Base-by-base conservation (phyloP, 2,329 filamentous ascomycete species). In the Chalara sp. region DNA sequence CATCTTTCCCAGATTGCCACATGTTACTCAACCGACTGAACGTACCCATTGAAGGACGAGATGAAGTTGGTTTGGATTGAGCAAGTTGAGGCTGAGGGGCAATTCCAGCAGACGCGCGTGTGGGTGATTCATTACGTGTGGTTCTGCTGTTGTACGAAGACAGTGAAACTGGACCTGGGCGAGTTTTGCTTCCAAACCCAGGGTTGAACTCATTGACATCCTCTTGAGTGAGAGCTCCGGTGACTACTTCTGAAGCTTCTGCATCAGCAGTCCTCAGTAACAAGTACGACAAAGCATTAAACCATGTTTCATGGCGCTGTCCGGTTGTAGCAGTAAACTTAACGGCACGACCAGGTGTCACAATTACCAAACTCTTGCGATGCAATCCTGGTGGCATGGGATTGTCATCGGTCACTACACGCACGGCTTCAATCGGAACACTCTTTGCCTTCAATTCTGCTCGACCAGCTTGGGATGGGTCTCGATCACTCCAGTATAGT, bases 221-320 rank as follows among this genome's bases (percentile, higher is more conserved):
- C 45, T 83, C 80, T 29, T 74, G 72, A 1, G 80, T 81, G 47
- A 85, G 50, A n/a, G 55, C 76, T 56, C 76, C 73, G 39, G 73
- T 75, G 1, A 74, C 75, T 53, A 78, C 70, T 56, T 77, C 83
- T 56, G 87, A 78, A 4, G 78, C 75, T 57, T 82, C 79, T 6
- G 63, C 65, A 37, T 86, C 84, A 32, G 81, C 76, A 30, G 84
- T 90, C 44, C 91, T 84, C 32, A 96, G 77, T 35, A 97, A 78
- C 11, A 99, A 79, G 66, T 99, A 99, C 1, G 89, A 95, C 49
- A 99, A 76, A 0, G 93, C 91, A 64, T 97, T 97, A 76, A 93
- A 96, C 93, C 93, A 99, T 1, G 91, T 97, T 72, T 99, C 93
- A 64, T 99, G 93, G 54, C 93, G 81, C 66, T 96, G 90, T 37